Percentiles rank a stretch among this genome's conserved stretches.
phyloP scores from a whole-genome alignment of 192 early-diverging fungal genomes.

The Entophlyctis luteolus region DNA sequence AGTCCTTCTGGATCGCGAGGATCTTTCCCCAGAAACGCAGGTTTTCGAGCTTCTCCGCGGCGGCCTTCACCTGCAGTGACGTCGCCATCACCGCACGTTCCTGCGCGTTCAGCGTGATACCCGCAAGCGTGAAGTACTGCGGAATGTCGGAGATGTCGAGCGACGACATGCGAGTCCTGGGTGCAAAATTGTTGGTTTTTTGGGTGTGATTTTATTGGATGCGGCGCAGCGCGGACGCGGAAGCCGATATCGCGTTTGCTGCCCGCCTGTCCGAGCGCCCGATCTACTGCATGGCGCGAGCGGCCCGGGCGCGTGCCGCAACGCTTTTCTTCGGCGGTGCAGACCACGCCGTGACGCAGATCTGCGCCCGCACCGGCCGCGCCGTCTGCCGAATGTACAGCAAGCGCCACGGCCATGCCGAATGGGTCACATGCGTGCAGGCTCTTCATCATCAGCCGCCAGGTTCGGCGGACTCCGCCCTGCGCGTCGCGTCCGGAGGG shows the following conservation, averaged over 20 bases:
- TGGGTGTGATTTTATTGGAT: neutral
- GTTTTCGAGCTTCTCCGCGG: constrained; percentile 49
- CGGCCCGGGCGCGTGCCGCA: neutral
- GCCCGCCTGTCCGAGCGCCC: constrained; percentile 14
- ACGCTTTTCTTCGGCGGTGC: constrained; percentile 13
- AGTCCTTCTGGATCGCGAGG: constrained; percentile 51
- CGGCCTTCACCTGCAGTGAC: constrained; percentile 47
- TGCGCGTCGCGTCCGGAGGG: constrained; percentile 9
- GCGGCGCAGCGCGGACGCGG: neutral
- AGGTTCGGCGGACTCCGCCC: neutral
- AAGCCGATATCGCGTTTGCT: neutral
- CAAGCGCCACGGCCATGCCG: constrained; percentile 9
- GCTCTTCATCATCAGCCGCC: neutral
- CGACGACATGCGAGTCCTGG: constrained; percentile 33
- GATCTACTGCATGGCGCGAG: constrained; percentile 14
- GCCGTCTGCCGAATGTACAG: neutral
- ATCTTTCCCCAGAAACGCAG: constrained; percentile 57
- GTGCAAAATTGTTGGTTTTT: neutral
- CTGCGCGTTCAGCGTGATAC: constrained; percentile 53
- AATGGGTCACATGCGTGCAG: constrained; percentile 26
- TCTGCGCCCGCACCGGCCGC: neutral
- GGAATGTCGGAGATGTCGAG: constrained; percentile 35
- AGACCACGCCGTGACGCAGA: constrained; percentile 6
- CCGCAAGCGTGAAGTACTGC: constrained; percentile 42
- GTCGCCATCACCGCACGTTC: constrained; percentile 43